These are phyloP conservation scores for Hypocrella siamensis DNA, from an alignment of 2,329 filamentous ascomycete species.

Conservation along the genomic window DNA sequence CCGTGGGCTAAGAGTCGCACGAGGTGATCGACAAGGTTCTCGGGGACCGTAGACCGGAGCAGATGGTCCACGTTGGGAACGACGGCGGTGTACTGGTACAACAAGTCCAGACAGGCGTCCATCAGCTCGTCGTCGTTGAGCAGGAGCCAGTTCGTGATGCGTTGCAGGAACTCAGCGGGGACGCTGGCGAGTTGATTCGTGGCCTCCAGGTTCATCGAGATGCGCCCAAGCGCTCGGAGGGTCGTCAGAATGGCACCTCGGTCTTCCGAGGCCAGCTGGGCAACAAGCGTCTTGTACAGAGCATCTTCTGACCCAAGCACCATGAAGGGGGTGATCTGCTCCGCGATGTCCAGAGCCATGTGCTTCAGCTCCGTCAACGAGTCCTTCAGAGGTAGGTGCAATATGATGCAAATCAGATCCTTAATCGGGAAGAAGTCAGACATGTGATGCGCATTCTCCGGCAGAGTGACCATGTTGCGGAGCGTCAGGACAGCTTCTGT, in stretches of 20 bases:
- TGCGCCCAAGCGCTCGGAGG: constrained; percentile 67
- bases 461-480: constrained; percentile 89
- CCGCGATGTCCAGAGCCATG: constrained; percentile 79
- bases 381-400: constrained; percentile 61
- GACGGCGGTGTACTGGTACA: constrained; percentile 88
- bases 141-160: constrained; percentile 57
- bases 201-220: constrained; percentile 73
- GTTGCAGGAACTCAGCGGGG: constrained; percentile 47
- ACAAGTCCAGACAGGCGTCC: constrained; percentile 78
- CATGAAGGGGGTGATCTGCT: constrained; percentile 76
- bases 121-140: constrained; percentile 83
- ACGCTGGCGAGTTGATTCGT: constrained; percentile 64
- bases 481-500: constrained; percentile 79
- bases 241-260: constrained; percentile 69
- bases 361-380: constrained; percentile 73
- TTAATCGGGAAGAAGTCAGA: constrained; percentile 59
- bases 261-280: constrained; percentile 51
- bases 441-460: constrained; percentile 75
- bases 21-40: constrained; percentile 61
- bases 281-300: constrained; percentile 60
- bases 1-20: constrained; percentile 66
- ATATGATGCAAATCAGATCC: constrained; percentile 68
- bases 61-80: constrained; percentile 68
- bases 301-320: constrained; percentile 56
- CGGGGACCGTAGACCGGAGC: constrained; percentile 43